Conservation (phyloP, 805 yeast genomes). For the Millerozyma miso region DNA sequence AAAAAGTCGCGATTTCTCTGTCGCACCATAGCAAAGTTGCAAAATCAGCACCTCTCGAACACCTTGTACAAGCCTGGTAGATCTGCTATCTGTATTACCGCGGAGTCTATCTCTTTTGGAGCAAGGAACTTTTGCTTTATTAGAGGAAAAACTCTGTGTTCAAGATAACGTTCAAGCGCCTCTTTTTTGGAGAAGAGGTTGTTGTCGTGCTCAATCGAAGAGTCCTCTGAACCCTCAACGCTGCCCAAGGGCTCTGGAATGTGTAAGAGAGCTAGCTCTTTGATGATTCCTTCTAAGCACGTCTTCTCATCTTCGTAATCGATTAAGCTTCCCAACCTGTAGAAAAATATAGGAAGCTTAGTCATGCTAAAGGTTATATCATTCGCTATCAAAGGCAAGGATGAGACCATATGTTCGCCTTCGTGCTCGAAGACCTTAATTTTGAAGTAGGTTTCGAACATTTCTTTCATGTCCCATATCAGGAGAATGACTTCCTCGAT, state of each 20-base stretch:
- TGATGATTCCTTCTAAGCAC: slow-evolving; percentile 63
- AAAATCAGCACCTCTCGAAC: slow-evolving; percentile 79
- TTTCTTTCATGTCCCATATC: slow-evolving; percentile 54
- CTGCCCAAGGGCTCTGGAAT: slow-evolving; percentile 53
- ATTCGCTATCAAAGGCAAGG: slow-evolving; percentile 67
- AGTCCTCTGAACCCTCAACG: slow-evolving; percentile 6
- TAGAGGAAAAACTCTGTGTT: slow-evolving; percentile 60
- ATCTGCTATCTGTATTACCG: slow-evolving; percentile 81
- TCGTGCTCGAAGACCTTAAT: slow-evolving; percentile 39
- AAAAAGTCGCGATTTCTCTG: not conserved
- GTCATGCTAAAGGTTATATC: slow-evolving; percentile 58
- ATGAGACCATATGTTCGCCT: slow-evolving; percentile 31
- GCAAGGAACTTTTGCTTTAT: slow-evolving; percentile 64
- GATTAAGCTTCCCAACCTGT: slow-evolving; percentile 53
- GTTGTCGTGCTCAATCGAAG: slow-evolving; percentile 8
- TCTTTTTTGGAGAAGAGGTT: slow-evolving; percentile 19
- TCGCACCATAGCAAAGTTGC: not conserved
- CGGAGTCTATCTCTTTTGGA: slow-evolving; percentile 45
- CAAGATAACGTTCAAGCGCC: slow-evolving; percentile 39
- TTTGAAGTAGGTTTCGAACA: slow-evolving; percentile 79
- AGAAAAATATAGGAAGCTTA: slow-evolving; percentile 66
- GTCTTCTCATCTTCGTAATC: slow-evolving; percentile 64
- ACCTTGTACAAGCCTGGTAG: slow-evolving; percentile 87
- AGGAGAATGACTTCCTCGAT: slow-evolving; percentile 12
- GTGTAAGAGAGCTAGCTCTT: slow-evolving; percentile 69